A percentile compares a stretch with the other conserved stretches of the same genome.
Evolutionary conservation across 2,329 filamentous ascomycete species (phyloP).

Genomic region (Mariannaea elegans): DNA sequence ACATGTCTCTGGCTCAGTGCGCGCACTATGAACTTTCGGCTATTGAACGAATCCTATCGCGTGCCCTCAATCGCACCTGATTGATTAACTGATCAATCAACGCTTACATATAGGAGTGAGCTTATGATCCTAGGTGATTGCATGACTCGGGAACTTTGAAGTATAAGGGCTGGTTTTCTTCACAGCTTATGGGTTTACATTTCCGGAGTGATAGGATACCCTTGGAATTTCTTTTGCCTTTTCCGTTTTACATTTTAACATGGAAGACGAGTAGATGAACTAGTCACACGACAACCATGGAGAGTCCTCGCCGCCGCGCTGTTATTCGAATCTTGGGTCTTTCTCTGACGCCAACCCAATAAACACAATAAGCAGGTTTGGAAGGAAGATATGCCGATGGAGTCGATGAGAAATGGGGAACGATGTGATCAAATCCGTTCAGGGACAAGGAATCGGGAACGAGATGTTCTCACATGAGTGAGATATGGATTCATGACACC

Average conservation of each 20-base stretch:
- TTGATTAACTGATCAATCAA: background rate
- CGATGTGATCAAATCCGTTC: no score
- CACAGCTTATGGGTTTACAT: background rate
- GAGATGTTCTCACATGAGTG: no score
- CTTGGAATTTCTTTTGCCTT: background rate
- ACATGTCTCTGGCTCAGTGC: slow-evolving; percentile 57
- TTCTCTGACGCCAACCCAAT: no score
- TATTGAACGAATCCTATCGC: slow-evolving; percentile 59
- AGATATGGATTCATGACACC: no score
- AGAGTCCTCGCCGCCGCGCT: no score
- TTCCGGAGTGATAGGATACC: background rate
- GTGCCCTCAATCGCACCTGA: slow-evolving; percentile 42
- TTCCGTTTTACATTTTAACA: background rate
- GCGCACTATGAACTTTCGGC: slow-evolving; percentile 57
- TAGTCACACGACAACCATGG: no score
- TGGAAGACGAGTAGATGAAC: no score
- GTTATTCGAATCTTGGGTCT: no score
- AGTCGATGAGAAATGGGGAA: no score
- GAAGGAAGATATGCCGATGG: no score
- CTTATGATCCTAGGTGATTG: background rate
- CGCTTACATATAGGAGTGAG: background rate
- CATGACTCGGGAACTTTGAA: background rate
- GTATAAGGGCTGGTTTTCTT: background rate
- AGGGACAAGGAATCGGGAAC: no score
- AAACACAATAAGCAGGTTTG: no score